A percentile compares a stretch with the other conserved stretches of the same genome.
phyloP scores from a whole-genome alignment of 306 rosid genomes.

The Ormosia semicastrata region DNA sequence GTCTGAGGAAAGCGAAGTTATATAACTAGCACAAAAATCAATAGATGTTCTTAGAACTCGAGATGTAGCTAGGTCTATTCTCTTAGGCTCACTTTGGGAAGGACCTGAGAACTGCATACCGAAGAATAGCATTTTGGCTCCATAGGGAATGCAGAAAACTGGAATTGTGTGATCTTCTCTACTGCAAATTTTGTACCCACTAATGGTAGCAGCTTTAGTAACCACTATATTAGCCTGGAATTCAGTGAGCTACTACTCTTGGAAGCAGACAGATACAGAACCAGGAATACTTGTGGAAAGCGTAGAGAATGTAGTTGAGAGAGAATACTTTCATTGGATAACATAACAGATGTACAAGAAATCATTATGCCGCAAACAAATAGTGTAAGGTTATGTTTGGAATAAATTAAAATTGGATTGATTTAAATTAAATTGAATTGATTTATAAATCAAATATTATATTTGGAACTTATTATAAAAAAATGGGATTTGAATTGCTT shows the following conservation, averaged over 20 bases:
- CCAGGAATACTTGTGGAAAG: neutral
- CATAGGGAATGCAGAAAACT: neutral
- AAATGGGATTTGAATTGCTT: no score
- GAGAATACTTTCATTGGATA: neutral
- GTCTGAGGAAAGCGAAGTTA: neutral
- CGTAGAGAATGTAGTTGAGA: neutral
- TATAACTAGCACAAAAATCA: neutral
- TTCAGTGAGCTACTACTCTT: neutral
- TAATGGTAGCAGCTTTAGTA: neutral
- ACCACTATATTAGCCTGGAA: neutral
- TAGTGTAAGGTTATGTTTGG: neutral
- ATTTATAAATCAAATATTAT: no score
- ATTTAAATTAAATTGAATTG: no score
- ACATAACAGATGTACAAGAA: neutral
- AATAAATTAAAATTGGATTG: no score
- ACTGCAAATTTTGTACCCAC: neutral
- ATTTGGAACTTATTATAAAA: no score
- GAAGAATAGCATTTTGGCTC: slow-evolving; percentile 10
- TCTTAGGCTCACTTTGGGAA: neutral
- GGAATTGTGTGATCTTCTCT: slow-evolving; percentile 10
- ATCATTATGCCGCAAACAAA: neutral
- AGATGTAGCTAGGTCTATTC: neutral
- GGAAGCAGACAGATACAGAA: neutral
- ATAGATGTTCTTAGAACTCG: neutral
- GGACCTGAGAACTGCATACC: slow-evolving; percentile 6